Evolutionary conservation across 2,329 filamentous ascomycete genomes (phyloP), one percentile per base, ranked within the genome.

Genomic region (Herpotrichia juniperi): DNA sequence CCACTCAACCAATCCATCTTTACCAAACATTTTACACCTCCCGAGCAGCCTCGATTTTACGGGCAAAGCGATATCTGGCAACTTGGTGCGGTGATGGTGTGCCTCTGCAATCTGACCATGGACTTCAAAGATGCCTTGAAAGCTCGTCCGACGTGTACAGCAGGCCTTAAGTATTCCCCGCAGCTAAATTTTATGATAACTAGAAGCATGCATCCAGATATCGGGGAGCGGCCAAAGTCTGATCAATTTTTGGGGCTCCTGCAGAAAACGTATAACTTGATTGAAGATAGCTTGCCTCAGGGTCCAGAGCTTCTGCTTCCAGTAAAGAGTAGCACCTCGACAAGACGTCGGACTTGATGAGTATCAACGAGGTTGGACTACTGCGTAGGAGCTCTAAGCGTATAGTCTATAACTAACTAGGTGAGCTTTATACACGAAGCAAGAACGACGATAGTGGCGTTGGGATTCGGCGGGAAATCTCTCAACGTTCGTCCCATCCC

Each of bases 401-500:
- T n/a, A n/a, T n/a, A n/a, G n/a, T n/a, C n/a, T n/a, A n/a, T n/a
- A n/a, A n/a, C 26, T 7, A 28, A 28, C 26, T 28, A 28, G n/a
- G n/a, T n/a, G n/a, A n/a, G n/a, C 26, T 28, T 28, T 28, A 12
- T 28, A 12, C 26, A 28, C 26, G 26, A 12, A 28, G 22, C 12
- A 9, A 7, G 10, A 12, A 12, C 26, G 12, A 6, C 26, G 12
- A 12, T 28, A 28, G 7, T 28, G 12, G 26, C 26, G 9, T 12
- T 28, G 26, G 26, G 12, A 7, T 7, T 28, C 26, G 26, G 26
- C 26, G 22, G 19, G 16, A 22, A 21, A 25, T 3, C 10, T n/a
- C 3, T 40, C 37, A 40, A 12, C 21, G 19, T 10, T 16, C 25
- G 12, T 40, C 37, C 68, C 68, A 71, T 4, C 68, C 67, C 69